These are phyloP conservation scores for Aspergillus sp. DNA, from an alignment of 2,329 filamentous ascomycete species.

Conservation along the genomic window DNA sequence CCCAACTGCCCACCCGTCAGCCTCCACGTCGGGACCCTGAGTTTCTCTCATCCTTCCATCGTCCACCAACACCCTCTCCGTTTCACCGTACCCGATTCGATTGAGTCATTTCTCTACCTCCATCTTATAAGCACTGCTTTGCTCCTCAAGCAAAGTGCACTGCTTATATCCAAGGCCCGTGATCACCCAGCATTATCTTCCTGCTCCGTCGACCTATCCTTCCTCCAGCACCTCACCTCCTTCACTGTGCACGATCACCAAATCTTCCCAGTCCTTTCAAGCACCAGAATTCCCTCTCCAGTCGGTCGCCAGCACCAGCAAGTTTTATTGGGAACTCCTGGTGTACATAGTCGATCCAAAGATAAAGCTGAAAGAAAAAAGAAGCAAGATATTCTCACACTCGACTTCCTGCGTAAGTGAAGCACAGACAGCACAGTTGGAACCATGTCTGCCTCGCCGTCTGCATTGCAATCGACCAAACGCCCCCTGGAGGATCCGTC, in stretches of 20 bases:
- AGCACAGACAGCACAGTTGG: slow-evolving; percentile 28
- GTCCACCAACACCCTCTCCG: slow-evolving; percentile 20
- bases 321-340: slow-evolving; percentile 87
- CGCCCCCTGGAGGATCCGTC: slow-evolving; percentile 96
- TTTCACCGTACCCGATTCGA: slow-evolving; percentile 23
- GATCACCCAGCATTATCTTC: slow-evolving; percentile 27
- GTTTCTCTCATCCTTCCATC: slow-evolving; percentile 17
- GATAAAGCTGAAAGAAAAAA: slow-evolving; percentile 56
- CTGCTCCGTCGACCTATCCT: slow-evolving; percentile 29
- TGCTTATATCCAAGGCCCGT: slow-evolving; percentile 22
- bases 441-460: slow-evolving; percentile 69
- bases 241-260: slow-evolving; percentile 33
- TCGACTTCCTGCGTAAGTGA: slow-evolving; percentile 48
- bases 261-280: slow-evolving; percentile 27
- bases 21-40: slow-evolving; percentile 23
- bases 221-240: slow-evolving; percentile 35
- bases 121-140: slow-evolving; percentile 23
- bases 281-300: slow-evolving; percentile 40
- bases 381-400: slow-evolving; percentile 40
- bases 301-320: slow-evolving; percentile 68
- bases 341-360: slow-evolving; percentile 71
- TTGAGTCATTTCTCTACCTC: slow-evolving; percentile 16
- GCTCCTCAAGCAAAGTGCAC: slow-evolving; percentile 17
- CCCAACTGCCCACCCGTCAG: slow-evolving; percentile 19
- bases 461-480: slow-evolving; percentile 61